Base-by-base conservation (phyloP, 1,139 yeast genomes). In the Yamadazyma atlantica region DNA sequence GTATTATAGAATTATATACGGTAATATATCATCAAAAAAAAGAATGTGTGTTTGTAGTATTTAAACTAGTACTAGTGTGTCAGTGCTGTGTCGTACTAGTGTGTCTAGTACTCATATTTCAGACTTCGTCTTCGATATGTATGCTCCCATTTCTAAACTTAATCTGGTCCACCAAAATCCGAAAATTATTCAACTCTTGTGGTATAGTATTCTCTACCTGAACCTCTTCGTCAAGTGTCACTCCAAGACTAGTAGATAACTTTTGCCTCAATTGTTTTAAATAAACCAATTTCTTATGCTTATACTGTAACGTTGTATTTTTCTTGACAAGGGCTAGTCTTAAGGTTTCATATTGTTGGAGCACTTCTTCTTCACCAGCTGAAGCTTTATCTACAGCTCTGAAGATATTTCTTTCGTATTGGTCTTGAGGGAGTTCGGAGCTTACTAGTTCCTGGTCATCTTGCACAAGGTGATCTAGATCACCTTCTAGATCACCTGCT, bases 171-270 rank as follows among this genome's bases (percentile, higher is more conserved):
- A 62, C 64, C 24, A 68, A 50, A 2, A 64, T 51, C 26, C 60
- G 49, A 38, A 68, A 68, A 40, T 58, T 55, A 30, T 52, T 56
- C 22, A 66, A 46, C 40, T 66, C 69, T 16, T 32, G 39, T 15
- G 29, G 26, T 2, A 33, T 28, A n/a, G n/a, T n/a, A n/a, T n/a
- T n/a, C n/a, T n/a, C n/a, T n/a, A n/a, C n/a, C 7, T 28, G 21
- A 13, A 15, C 12, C 4, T 28, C 21, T 23, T 23, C 26, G 5
- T 8, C 26, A 9, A 28, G 4, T 6, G 30, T 16, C 19, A 28
- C 21, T 16, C 19, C 16, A 3, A 28, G 21, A 8, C 12, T 28
- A 9, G 21, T 23, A n/a, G 12, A 4, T 18, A 60, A 33, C 25
- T 54, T 51, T 6, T 26, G 21, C 30, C 48, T 42, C 14, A 69